These are phyloP conservation scores for Rhizophlyctis rosea DNA, from an alignment of 192 early-diverging fungal species.

Conservation along the genomic window DNA sequence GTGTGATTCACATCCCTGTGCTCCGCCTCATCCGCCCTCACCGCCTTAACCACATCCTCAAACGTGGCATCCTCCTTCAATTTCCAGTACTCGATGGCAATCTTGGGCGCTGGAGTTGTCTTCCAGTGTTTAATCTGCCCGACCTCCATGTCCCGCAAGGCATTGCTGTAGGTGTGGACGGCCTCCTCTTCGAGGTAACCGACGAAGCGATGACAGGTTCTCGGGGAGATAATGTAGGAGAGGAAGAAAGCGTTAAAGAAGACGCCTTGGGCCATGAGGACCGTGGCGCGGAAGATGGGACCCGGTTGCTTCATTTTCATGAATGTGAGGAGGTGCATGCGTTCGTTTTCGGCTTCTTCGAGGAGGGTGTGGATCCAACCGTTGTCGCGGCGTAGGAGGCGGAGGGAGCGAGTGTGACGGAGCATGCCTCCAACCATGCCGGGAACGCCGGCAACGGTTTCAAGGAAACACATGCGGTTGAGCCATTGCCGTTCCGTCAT, in stretches of 20 bases:
- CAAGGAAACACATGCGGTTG: constrained; percentile 29
- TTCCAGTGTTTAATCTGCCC: constrained; percentile 52
- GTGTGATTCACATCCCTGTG: constrained; percentile 92
- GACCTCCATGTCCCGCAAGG: constrained; percentile 78
- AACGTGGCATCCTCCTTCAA: constrained; percentile 72
- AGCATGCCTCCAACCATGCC: constrained; percentile 87
- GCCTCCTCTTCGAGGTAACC: constrained; percentile 96
- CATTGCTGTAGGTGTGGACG: constrained; percentile 84
- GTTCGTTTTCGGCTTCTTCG: constrained; percentile 91
- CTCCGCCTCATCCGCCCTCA: constrained; percentile 81
- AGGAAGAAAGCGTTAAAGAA: constrained; percentile 89
- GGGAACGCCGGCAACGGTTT: constrained; percentile 58
- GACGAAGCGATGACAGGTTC: constrained; percentile 78
- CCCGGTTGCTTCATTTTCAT: constrained; percentile 32
- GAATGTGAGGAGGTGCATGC: constrained; percentile 55
- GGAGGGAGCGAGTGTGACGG: constrained; percentile 74
- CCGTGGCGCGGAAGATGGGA: constrained; percentile 46
- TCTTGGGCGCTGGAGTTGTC: constrained; percentile 73
- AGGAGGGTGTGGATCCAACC: constrained; percentile 89
- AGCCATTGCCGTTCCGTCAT: constrained; percentile 42
- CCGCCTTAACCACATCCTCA: constrained; percentile 80
- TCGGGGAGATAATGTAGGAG: constrained; percentile 73
- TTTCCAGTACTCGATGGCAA: constrained; percentile 75
- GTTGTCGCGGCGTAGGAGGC: constrained; percentile 74
- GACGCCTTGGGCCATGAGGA: constrained; percentile 76